A percentile compares a stretch with the other conserved stretches of the same genome.
Evolutionary conservation across 345 rosid species (phyloP).

Genomic region (Raphanus sativus): DNA sequence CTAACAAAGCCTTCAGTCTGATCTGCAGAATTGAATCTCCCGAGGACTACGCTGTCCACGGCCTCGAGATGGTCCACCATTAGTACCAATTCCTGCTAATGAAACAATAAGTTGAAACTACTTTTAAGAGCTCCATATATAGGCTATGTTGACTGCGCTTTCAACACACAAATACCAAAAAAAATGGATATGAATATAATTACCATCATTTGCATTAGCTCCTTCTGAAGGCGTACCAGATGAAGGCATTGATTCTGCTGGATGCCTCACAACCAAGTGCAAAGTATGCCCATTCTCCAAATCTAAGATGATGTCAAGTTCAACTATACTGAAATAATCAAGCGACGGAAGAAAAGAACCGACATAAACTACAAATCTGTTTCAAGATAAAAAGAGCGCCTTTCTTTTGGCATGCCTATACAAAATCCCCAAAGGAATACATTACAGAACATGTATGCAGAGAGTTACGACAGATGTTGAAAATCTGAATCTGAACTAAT

Average conservation of each 20-base stretch:
- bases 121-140: not conserved
- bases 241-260: conserved; percentile 54
- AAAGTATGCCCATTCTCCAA: conserved; percentile 91
- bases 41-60: conserved; percentile 86
- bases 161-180: too few relatives aligned
- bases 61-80: conserved; percentile 54
- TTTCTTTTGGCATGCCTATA: too few relatives aligned
- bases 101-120: not conserved
- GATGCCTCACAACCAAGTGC: conserved; percentile 88
- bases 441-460: too few relatives aligned
- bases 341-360: not conserved
- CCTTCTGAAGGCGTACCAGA: conserved; percentile 56
- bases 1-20: conserved; percentile 64
- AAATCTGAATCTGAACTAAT: too few relatives aligned
- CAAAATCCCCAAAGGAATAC: too few relatives aligned
- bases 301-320: conserved; percentile 62
- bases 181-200: conserved; percentile 28
- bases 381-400: too few relatives aligned
- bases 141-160: not conserved
- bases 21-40: conserved; percentile 77
- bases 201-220: conserved; percentile 48
- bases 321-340: conserved; percentile 1
- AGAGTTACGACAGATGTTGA: too few relatives aligned
- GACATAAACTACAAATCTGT: too few relatives aligned
- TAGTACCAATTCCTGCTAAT: conserved; percentile 57